Evolutionary conservation across 2,329 filamentous ascomycete genomes (phyloP).

Genomic region (Leptographium wingfieldii): DNA sequence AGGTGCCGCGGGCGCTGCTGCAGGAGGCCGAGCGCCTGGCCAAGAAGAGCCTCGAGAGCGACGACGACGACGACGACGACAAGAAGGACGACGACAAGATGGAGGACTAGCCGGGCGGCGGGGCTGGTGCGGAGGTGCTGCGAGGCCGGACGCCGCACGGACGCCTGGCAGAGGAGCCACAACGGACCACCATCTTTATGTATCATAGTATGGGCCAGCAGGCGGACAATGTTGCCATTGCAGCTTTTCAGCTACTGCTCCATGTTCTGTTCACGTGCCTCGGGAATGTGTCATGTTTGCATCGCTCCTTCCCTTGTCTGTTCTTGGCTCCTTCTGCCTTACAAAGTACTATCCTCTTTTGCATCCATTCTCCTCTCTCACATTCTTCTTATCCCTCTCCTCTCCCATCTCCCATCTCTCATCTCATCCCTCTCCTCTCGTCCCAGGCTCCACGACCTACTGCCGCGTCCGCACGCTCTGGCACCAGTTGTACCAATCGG

Average conservation of each 20-base stretch:
- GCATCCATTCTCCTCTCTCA: neutral
- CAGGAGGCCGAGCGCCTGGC: conserved; percentile 90
- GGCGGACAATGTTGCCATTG: neutral
- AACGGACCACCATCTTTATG: neutral
- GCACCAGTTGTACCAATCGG: conserved; percentile 62
- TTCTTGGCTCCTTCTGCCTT: neutral
- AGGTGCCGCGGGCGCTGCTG: conserved; percentile 79
- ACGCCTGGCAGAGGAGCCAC: too few relatives aligned
- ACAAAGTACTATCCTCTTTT: neutral
- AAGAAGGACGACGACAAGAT: conserved; percentile 65
- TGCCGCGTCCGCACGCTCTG: conserved; percentile 12
- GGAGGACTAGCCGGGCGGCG: conserved; percentile 54
- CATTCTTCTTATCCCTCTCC: neutral
- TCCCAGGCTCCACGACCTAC: neutral
- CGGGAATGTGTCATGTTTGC: neutral
- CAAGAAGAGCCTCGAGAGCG: conserved; percentile 77
- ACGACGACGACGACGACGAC: conserved; percentile 67
- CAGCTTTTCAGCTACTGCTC: neutral
- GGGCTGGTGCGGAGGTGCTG: conserved; percentile 4
- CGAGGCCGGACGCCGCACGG: too few relatives aligned
- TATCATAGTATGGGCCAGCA: neutral
- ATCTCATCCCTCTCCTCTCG: neutral
- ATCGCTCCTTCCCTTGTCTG: neutral
- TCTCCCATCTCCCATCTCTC: neutral
- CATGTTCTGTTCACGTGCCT: neutral